phyloP scores from a whole-genome alignment of 805 yeast genomes.

The Cyberlindnera mycetangii region DNA sequence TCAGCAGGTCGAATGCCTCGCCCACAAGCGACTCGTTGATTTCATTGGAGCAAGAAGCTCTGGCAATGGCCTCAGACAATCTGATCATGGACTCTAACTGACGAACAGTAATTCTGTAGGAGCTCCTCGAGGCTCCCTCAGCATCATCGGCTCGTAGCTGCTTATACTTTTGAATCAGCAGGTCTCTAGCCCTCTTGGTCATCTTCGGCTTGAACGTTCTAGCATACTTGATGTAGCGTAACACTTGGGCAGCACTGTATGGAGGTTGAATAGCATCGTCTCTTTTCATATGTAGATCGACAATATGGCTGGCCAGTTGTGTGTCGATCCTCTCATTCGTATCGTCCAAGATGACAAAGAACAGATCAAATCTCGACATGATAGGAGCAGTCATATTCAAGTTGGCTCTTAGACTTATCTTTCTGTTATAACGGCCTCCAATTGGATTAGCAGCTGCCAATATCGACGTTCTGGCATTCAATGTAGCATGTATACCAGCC shows the following conservation, averaged over 20 bases:
- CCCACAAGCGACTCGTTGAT: conserved; percentile 86
- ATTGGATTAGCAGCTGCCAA: conserved; percentile 99
- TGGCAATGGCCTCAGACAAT: conserved; percentile 91
- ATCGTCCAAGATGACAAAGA: conserved; percentile 92
- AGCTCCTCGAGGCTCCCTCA: conserved; percentile 78
- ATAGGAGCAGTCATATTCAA: conserved; percentile 96
- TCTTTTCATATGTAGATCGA: conserved; percentile 83
- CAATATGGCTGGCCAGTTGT: conserved; percentile 88
- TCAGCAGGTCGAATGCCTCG: conserved; percentile 86
- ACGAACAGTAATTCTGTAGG: conserved; percentile 94
- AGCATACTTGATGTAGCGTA: conserved; percentile 88
- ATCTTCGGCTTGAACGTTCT: conserved; percentile 88
- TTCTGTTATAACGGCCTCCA: conserved; percentile 94
- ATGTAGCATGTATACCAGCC: conserved; percentile 97
- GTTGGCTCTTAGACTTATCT: conserved; percentile 77
- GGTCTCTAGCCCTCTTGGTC: conserved; percentile 76
- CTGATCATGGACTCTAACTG: conserved; percentile 94
- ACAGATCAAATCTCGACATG: conserved; percentile 96
- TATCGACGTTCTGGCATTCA: conserved; percentile 94
- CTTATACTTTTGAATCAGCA: conserved; percentile 74
- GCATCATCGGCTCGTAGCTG: conserved; percentile 88
- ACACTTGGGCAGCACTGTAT: conserved; percentile 80
- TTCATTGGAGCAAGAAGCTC: conserved; percentile 70
- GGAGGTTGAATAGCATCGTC: conserved; percentile 92
- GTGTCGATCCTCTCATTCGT: conserved; percentile 90